Conservation (phyloP, 345 rosid genomes). For the Arabidopsis suecica region DNA sequence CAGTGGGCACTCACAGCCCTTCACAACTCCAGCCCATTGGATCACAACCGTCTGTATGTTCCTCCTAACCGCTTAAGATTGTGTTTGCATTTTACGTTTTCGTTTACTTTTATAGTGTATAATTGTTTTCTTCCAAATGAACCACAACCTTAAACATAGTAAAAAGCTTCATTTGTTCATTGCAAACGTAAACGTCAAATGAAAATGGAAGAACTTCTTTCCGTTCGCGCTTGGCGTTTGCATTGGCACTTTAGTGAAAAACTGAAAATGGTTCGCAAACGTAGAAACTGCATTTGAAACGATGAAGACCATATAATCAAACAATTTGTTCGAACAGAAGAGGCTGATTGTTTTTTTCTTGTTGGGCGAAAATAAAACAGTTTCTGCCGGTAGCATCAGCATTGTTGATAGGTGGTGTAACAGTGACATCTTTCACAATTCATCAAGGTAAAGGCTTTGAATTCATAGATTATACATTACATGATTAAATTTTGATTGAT, state of each 20-base stretch:
- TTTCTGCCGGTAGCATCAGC: constrained; percentile 96
- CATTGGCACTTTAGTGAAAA: not conserved
- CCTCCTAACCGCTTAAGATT: not conserved
- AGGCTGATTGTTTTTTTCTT: constrained; percentile 1
- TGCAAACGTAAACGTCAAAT: not conserved
- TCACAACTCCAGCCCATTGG: constrained; percentile 80
- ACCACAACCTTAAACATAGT: not conserved
- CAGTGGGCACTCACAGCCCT: constrained; percentile 63
- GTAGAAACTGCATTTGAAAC: not conserved
- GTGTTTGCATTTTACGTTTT: no score
- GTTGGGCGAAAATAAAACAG: constrained; percentile 51
- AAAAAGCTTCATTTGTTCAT: not conserved
- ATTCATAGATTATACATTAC: not conserved
- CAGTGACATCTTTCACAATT: constrained; percentile 76
- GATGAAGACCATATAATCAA: not conserved
- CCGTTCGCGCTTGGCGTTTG: not conserved
- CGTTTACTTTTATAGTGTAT: no score
- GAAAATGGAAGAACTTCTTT: no score
- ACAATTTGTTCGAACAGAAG: not conserved
- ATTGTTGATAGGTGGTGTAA: constrained; percentile 83
- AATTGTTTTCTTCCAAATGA: no score
- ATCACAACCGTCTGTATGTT: constrained; percentile 67
- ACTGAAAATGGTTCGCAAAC: not conserved
- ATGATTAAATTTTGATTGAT: constrained; percentile 14
- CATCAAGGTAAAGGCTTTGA: constrained; percentile 68